phyloP scores from a whole-genome alignment of 2,329 filamentous ascomycete species.

The Botrytis porri region DNA sequence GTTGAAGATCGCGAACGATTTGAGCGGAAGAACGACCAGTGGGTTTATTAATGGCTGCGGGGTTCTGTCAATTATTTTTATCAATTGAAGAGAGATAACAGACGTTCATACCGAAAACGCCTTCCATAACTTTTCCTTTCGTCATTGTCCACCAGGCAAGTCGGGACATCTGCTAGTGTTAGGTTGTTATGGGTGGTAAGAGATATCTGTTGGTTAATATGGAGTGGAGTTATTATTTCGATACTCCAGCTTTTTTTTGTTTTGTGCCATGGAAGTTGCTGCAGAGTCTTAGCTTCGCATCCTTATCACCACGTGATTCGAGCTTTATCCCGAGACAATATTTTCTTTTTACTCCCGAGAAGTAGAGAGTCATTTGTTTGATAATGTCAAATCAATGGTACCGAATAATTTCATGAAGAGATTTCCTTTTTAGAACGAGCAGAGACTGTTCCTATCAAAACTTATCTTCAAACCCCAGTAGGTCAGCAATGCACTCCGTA shows the following conservation, averaged over 20 bases:
- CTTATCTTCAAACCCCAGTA: background rate
- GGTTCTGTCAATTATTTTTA: constrained; percentile 18
- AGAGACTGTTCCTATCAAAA: background rate
- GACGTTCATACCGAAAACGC: constrained; percentile 54
- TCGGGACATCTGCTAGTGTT: constrained; percentile 26
- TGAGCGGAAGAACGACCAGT: constrained; percentile 83
- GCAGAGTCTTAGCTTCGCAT: background rate
- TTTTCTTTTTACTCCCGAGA: background rate
- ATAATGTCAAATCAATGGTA: background rate
- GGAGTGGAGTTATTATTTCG: background rate
- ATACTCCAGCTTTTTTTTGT: constrained; percentile 10
- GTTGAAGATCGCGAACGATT: constrained; percentile 83
- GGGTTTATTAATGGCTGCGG: constrained; percentile 89
- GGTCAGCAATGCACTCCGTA: background rate
- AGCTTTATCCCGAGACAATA: background rate
- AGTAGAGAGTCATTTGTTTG: background rate
- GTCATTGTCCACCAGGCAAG: constrained; percentile 34
- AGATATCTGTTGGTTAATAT: background rate
- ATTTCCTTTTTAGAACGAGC: too few relatives aligned
- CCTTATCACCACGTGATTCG: constrained; percentile 13
- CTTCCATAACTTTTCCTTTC: constrained; percentile 53
- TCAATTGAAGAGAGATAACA: background rate
- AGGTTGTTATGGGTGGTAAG: background rate
- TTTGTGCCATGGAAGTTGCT: background rate
- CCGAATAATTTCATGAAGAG: too few relatives aligned